Evolutionary conservation across 495 filamentous ascomycete species (phyloP).

Genomic region (Tuber brumale): DNA sequence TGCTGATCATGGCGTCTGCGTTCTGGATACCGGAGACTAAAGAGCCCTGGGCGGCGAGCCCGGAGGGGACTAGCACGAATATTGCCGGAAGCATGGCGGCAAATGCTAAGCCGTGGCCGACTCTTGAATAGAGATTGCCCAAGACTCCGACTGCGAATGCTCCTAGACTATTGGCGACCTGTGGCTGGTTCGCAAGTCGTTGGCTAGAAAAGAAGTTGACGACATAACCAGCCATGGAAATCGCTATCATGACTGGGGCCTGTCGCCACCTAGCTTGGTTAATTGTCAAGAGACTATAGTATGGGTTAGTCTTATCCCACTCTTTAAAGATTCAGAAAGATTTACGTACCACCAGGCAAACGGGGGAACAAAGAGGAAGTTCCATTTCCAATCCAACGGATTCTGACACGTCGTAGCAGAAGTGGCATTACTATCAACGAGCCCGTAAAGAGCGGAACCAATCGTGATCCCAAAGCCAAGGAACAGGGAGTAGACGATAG

Average conservation of each 20-base stretch:
- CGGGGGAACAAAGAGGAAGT: conserved; percentile 66
- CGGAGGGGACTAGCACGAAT: conserved; percentile 88
- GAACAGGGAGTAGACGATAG: conserved; percentile 90
- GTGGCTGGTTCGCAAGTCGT: conserved; percentile 67
- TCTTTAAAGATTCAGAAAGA: background rate
- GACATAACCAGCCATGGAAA: conserved; percentile 77
- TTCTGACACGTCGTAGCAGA: conserved; percentile 61
- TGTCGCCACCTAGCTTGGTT: conserved; percentile 90
- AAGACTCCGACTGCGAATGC: conserved; percentile 80
- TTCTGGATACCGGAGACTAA: conserved; percentile 77
- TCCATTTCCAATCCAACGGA: conserved; percentile 56
- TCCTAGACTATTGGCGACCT: conserved; percentile 76
- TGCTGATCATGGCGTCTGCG: conserved; percentile 68
- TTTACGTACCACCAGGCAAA: conserved; percentile 55
- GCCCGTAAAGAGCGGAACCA: conserved; percentile 80
- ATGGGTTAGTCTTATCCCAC: background rate
- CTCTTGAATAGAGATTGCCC: conserved; percentile 78
- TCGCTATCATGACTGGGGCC: conserved; percentile 74
- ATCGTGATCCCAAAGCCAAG: conserved; percentile 97
- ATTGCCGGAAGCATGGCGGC: conserved; percentile 87
- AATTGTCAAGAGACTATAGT: conserved; percentile 63
- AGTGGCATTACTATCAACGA: conserved; percentile 72
- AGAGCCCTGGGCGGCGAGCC: conserved; percentile 75
- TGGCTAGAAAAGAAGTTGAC: conserved; percentile 73
- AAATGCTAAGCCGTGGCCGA: conserved; percentile 72